Percentiles rank a stretch among this genome's conserved stretches.
Conservation (phyloP, 1,284 basidiomycete species). For the Sanguinoderma infundibulare region DNA sequence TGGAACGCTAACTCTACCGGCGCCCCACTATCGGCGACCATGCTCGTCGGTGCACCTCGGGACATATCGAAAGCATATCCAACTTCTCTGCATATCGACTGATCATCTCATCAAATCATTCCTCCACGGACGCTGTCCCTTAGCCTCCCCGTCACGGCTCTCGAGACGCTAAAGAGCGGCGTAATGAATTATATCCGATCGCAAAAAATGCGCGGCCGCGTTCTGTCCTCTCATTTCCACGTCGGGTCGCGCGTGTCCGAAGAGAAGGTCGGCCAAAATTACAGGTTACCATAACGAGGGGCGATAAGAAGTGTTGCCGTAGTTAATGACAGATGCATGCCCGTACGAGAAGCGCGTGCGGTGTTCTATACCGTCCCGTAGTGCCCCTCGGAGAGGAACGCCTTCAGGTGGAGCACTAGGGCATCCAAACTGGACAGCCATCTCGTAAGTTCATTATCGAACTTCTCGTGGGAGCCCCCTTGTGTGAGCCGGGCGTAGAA, state of each 20-base stretch:
- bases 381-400: slow-evolving; percentile 68
- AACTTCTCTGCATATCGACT: slow-evolving; percentile 16
- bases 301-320: slow-evolving; percentile 14
- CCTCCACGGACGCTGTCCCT: slow-evolving; percentile 14
- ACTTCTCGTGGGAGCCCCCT: slow-evolving; percentile 77
- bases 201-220: slow-evolving; percentile 2
- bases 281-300: slow-evolving; percentile 6
- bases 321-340: background rate
- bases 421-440: slow-evolving; percentile 84
- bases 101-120: slow-evolving; percentile 23
- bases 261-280: slow-evolving; percentile 19
- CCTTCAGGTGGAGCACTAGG: slow-evolving; percentile 70
- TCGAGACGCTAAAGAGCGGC: slow-evolving; percentile 19
- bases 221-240: slow-evolving; percentile 13
- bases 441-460: slow-evolving; percentile 73
- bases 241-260: slow-evolving; percentile 15
- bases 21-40: slow-evolving; percentile 22
- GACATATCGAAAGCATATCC: slow-evolving; percentile 3
- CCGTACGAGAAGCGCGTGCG: slow-evolving; percentile 2
- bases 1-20: slow-evolving; percentile 23
- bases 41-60: background rate
- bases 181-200: slow-evolving; percentile 27
- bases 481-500: slow-evolving; percentile 89
- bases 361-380: slow-evolving; percentile 60
- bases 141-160: slow-evolving; percentile 15